Evolutionary conservation across 176 grass and related monocot genomes (phyloP), one percentile per base, ranked within the genome.

Genomic region (Bothriochloa decipiens): DNA sequence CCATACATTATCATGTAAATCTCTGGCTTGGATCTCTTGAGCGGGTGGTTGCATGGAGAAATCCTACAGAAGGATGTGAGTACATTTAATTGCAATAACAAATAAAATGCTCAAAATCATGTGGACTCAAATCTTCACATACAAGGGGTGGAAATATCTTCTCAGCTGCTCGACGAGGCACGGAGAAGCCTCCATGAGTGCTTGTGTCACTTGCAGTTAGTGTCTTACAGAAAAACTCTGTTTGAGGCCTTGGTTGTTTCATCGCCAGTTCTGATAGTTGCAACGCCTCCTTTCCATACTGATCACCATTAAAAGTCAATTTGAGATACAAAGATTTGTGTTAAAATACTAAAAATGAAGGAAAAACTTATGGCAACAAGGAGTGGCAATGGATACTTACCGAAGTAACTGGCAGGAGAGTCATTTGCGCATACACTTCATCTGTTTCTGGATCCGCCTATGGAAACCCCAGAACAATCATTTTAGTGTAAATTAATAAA

Each of bases 391-490:
- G 2, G 33, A 39, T 55, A 77, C 73, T 42, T 64, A 94, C 91
- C 36, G 88, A 81, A 73, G 84, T 88, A 74, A 94, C 84, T 65
- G 91, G 89, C 83, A 91, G 89, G 20, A 94, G 84, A 69, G 89
- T 94, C 91, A 94, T 94, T 55, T 91, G 91, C 11, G 91, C 91
- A 86, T 94, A 94, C 49, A 94, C 91, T 86, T 94, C 91, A 76
- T 94, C 91, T 18, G 91, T 94, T 83, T 94, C 91, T 39, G 79
- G 81, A 81, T 94, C 91, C 37, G 89, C 91, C 91, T 94, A 69
- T 61, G 74, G n/a, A 81, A 91, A 12, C 8, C n/a, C 14, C 8
- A n/a, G 29, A 76, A 71, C 8, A 78, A 17, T 28, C 8, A 14
- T 27, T 68, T 90, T 65, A 86, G 82, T 1, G 1, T 62, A 26